These are phyloP conservation scores for Ascochyta viciae-villosae DNA, from an alignment of 2,329 filamentous ascomycete genomes.

Conservation along the genomic window DNA sequence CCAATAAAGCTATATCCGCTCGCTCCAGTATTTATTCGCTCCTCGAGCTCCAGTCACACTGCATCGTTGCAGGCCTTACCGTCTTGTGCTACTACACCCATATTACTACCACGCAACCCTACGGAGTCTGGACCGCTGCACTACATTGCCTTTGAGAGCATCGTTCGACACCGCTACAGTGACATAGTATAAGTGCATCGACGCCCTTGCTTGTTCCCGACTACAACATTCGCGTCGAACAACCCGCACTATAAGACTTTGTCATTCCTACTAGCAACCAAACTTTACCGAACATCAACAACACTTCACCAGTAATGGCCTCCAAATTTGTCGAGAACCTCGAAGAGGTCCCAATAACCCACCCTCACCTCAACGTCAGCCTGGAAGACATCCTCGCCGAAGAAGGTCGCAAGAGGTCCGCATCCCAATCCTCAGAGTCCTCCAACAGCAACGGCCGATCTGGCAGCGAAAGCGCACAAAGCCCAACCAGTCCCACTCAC, in stretches of 20 bases:
- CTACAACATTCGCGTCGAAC: constrained; percentile 6
- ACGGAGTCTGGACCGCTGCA: constrained; percentile 16
- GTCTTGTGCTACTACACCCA: constrained; percentile 11
- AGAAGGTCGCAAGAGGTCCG: constrained; percentile 44
- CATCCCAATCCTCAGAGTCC: constrained; percentile 41
- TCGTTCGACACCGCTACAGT: constrained; percentile 12
- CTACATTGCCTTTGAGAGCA: constrained; percentile 6
- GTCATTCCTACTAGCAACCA: neutral
- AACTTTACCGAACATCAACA: neutral
- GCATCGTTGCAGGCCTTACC: constrained; percentile 14
- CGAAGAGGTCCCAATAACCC: constrained; percentile 46
- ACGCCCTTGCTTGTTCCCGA: constrained; percentile 14
- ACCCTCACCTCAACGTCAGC: constrained; percentile 50
- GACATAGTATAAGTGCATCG: constrained; percentile 11
- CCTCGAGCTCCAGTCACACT: constrained; percentile 5
- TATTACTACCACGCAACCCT: constrained; percentile 10
- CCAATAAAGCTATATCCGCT: constrained; percentile 17
- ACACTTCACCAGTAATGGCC: constrained; percentile 30
- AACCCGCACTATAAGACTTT: neutral
- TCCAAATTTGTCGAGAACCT: constrained; percentile 51
- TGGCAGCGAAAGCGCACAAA: constrained; percentile 32
- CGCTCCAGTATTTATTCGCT: constrained; percentile 6
- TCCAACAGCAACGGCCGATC: constrained; percentile 32
- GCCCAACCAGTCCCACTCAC: constrained; percentile 37
- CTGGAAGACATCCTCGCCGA: constrained; percentile 50